These are phyloP conservation scores for Fragilariopsis cylindrus DNA, from an alignment of 108 stramenopile species.

Conservation along the genomic window DNA sequence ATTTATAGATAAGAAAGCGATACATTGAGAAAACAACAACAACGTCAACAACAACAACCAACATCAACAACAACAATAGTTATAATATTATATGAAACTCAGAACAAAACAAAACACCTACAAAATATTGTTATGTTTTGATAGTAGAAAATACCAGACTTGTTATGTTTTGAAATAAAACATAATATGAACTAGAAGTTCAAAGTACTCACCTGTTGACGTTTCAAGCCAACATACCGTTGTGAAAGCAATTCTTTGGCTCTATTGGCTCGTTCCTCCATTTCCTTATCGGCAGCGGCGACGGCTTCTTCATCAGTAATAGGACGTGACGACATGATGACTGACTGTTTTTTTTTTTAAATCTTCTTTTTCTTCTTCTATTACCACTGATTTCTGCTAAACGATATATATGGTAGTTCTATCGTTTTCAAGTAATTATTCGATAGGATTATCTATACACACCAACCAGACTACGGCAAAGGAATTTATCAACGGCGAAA, in stretches of 20 bases:
- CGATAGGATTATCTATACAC: no score
- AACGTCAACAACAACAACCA: constrained; percentile 1
- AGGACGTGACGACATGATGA: constrained; percentile 22
- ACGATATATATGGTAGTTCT: neutral
- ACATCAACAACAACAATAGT: constrained; percentile 1
- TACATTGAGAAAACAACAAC: neutral
- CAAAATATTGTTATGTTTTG: neutral
- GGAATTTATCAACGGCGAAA: no score
- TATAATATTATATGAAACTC: neutral
- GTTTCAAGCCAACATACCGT: constrained; percentile 76
- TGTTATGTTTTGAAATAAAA: no score
- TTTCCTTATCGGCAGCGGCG: constrained; percentile 88
- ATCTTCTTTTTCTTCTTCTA: neutral
- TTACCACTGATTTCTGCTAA: neutral
- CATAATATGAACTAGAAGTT: neutral
- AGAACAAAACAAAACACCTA: neutral
- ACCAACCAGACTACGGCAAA: no score
- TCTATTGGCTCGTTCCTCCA: constrained; percentile 87
- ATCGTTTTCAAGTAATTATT: neutral
- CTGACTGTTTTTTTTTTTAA: neutral
- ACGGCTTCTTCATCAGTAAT: constrained; percentile 60
- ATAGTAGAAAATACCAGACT: neutral
- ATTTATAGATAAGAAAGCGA: neutral
- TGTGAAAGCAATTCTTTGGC: constrained; percentile 83
- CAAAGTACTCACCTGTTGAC: constrained; percentile 60